phyloP scores from a whole-genome alignment of 257 asterid species.

The Solanum stenotomum region DNA sequence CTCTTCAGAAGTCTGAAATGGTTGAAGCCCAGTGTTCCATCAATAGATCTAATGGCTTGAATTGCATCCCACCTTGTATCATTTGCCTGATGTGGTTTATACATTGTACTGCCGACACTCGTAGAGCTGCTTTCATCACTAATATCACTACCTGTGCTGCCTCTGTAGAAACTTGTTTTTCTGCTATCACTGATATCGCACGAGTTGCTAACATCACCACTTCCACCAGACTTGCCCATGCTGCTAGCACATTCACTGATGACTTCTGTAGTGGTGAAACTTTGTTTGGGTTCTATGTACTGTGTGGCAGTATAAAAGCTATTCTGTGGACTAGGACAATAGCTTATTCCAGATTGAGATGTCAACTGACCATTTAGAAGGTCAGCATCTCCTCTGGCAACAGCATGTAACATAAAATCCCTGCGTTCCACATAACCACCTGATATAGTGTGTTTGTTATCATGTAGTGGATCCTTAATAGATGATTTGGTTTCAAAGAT shows the following conservation, averaged over 20 bases:
- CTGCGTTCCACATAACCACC: conserved; percentile 21
- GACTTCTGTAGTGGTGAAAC: conserved; percentile 37
- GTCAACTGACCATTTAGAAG: conserved; percentile 18
- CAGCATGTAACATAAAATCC: conserved; percentile 10
- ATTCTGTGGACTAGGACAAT: conserved; percentile 33
- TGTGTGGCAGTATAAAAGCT: conserved; percentile 33
- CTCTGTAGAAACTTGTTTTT: conserved; percentile 41
- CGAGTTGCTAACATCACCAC: conserved; percentile 36
- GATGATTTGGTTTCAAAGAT: conserved; percentile 5
- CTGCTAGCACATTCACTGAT: conserved; percentile 34
- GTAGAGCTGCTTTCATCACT: conserved; percentile 60
- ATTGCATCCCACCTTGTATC: conserved; percentile 61
- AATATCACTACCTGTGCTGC: conserved; percentile 44
- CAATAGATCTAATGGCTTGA: conserved; percentile 44
- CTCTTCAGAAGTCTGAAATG: conserved; percentile 42
- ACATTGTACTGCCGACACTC: conserved; percentile 32
- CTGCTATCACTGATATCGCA: conserved; percentile 41
- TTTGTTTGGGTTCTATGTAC: conserved; percentile 34
- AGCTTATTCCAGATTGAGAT: conserved; percentile 17
- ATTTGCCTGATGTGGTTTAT: conserved; percentile 57
- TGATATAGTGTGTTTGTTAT: conserved; percentile 19
- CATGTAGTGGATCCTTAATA: conserved; percentile 16
- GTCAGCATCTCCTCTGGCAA: conserved; percentile 13
- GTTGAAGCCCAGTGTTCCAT: conserved; percentile 36
- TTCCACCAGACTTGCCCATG: conserved; percentile 36